phyloP scores from a whole-genome alignment of 1,284 basidiomycete genomes.

The Spongispora temasekensis region DNA sequence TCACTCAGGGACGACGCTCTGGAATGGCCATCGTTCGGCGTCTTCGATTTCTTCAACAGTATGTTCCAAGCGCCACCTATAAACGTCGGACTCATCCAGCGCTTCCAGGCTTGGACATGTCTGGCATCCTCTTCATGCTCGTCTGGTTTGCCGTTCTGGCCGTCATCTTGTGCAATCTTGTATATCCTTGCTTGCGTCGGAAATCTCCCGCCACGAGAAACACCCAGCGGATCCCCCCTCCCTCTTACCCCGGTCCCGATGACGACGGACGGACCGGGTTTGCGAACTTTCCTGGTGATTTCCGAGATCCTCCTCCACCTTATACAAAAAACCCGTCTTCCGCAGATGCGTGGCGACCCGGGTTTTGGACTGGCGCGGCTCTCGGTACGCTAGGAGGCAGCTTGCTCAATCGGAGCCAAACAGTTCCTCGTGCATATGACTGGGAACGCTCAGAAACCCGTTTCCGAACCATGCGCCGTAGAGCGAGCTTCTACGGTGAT shows the following conservation, averaged over 20 bases:
- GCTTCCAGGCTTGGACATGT: slow-evolving; percentile 41
- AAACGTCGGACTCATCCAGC: background rate
- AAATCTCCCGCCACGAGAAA: slow-evolving; percentile 19
- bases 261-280: slow-evolving; percentile 22
- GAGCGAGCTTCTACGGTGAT: slow-evolving; percentile 34
- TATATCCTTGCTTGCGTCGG: slow-evolving; percentile 52
- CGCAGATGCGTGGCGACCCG: slow-evolving; percentile 52
- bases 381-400: slow-evolving; percentile 68
- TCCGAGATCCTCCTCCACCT: slow-evolving; percentile 60
- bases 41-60: slow-evolving; percentile 23
- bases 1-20: slow-evolving; percentile 41
- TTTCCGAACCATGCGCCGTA: slow-evolving; percentile 24
- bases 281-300: slow-evolving; percentile 57
- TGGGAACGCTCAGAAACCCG: slow-evolving; percentile 49
- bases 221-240: slow-evolving; percentile 28
- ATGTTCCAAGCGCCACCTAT: slow-evolving; percentile 5
- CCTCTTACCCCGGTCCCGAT: slow-evolving; percentile 36
- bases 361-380: slow-evolving; percentile 81
- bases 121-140: slow-evolving; percentile 52
- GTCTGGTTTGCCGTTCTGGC: slow-evolving; percentile 56
- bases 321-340: slow-evolving; percentile 42
- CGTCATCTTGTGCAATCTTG: slow-evolving; percentile 57
- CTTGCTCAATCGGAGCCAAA: slow-evolving; percentile 46
- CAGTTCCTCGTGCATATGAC: slow-evolving; percentile 43
- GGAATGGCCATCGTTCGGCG: slow-evolving; percentile 16